phyloP scores from a whole-genome alignment of 352 stramenopile genomes.

The Phytopythium chamaehyphon region DNA sequence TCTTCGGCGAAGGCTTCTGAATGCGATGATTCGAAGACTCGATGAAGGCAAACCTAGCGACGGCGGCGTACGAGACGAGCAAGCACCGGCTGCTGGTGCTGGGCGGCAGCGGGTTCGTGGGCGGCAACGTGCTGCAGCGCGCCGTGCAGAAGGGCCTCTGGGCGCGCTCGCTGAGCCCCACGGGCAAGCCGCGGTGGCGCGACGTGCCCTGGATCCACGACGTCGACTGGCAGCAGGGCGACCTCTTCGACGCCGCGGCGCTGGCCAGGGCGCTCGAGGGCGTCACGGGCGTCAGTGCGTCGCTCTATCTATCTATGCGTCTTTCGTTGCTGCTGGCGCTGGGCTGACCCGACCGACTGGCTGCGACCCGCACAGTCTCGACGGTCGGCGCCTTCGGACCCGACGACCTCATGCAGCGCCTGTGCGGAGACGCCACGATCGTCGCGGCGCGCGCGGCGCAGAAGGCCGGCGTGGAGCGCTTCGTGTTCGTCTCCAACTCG shows the following conservation, averaged over 20 bases:
- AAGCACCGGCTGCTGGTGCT: slow-evolving; percentile 82
- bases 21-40: slow-evolving; percentile 24
- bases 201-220: slow-evolving; percentile 77
- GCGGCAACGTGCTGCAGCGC: slow-evolving; percentile 87
- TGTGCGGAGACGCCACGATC: slow-evolving; percentile 88
- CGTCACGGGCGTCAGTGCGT: slow-evolving; percentile 79
- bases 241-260: slow-evolving; percentile 74
- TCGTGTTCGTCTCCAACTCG: slow-evolving; percentile 92
- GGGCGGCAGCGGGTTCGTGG: slow-evolving; percentile 88
- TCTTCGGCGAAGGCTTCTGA: no score
- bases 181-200: slow-evolving; percentile 76
- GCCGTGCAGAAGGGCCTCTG: slow-evolving; percentile 85
- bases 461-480: slow-evolving; percentile 66
- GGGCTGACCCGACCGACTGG: slow-evolving; percentile 3
- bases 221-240: slow-evolving; percentile 86
- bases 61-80: slow-evolving; percentile 54
- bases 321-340: neutral
- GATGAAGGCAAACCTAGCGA: slow-evolving; percentile 20
- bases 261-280: slow-evolving; percentile 65
- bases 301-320: neutral
- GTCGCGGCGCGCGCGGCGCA: slow-evolving; percentile 67
- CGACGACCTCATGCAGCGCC: slow-evolving; percentile 87
- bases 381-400: slow-evolving; percentile 86
- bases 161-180: slow-evolving; percentile 83
- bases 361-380: slow-evolving; percentile 43